phyloP scores from a whole-genome alignment of 2,329 filamentous ascomycete species.

The Cercospora sp. region DNA sequence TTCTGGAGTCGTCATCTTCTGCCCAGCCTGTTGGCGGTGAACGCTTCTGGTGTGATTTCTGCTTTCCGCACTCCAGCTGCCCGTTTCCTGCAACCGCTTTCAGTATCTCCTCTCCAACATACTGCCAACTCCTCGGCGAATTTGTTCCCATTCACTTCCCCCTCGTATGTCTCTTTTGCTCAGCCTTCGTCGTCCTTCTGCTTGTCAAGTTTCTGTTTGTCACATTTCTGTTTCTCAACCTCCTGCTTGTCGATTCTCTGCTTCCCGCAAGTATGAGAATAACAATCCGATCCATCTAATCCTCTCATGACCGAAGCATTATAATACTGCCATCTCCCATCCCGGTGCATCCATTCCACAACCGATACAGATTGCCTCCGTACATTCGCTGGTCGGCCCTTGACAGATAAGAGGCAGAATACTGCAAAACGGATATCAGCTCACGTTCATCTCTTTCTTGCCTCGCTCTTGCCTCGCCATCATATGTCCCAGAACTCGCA shows the following conservation, averaged over 20 bases:
- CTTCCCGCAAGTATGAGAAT: neutral
- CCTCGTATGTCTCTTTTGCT: neutral
- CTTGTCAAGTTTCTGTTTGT: neutral
- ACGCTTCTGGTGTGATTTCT: too few species aligned
- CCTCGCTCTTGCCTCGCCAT: too few species aligned
- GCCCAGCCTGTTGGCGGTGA: too few species aligned
- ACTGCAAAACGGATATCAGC: too few species aligned
- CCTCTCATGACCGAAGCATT: constrained; percentile 20
- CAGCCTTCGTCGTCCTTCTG: neutral
- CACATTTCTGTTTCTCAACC: neutral
- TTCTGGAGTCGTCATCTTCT: too few species aligned
- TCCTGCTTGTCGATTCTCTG: neutral
- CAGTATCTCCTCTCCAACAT: too few species aligned
- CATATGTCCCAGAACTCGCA: too few species aligned
- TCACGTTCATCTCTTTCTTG: too few species aligned
- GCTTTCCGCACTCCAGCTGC: too few species aligned
- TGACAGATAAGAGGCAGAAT: constrained; percentile 18
- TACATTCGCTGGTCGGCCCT: constrained; percentile 16
- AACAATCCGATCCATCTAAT: constrained; percentile 9
- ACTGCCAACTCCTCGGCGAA: too few species aligned
- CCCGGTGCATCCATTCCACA: constrained; percentile 20
- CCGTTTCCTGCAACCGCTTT: too few species aligned
- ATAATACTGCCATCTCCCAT: constrained; percentile 19
- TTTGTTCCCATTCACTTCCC: too few species aligned
- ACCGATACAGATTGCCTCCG: constrained; percentile 15